Evolutionary conservation across 192 early-diverging fungal genomes (phyloP).

Genomic region (Coemansia sp.): DNA sequence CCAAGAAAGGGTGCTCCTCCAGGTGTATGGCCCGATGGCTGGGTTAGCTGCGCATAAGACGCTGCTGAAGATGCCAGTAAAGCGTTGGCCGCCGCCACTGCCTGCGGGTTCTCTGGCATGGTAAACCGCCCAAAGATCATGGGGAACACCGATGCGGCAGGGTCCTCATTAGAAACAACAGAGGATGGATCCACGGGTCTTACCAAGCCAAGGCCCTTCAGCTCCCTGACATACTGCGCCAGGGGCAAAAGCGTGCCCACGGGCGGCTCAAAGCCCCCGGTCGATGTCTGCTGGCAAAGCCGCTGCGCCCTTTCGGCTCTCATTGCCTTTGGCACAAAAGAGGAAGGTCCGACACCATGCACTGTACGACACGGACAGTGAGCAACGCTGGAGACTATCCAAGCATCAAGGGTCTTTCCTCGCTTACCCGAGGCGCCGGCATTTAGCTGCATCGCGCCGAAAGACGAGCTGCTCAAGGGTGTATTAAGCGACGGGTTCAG

Average conservation of each 20-base stretch:
- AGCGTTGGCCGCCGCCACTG: conserved; percentile 39
- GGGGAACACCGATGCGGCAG: conserved; percentile 35
- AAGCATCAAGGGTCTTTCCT: conserved; percentile 24
- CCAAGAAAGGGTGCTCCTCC: conserved; percentile 27
- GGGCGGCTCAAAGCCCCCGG: conserved; percentile 14
- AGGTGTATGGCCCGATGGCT: conserved; percentile 21
- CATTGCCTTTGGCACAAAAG: conserved; percentile 35
- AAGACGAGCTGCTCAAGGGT: neutral
- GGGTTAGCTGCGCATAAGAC: conserved; percentile 31
- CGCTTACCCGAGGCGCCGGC: neutral
- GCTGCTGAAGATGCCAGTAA: conserved; percentile 36
- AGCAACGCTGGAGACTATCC: conserved; percentile 47
- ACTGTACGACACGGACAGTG: conserved; percentile 48
- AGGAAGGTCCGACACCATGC: conserved; percentile 45
- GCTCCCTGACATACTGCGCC: conserved; percentile 31
- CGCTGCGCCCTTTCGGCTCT: neutral
- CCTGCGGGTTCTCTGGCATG: conserved; percentile 31
- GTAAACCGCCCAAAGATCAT: conserved; percentile 51
- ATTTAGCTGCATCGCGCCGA: neutral
- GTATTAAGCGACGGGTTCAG: conserved; percentile 6
- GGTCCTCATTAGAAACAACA: conserved; percentile 25
- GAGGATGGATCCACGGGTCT: conserved; percentile 36
- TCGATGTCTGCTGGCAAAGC: conserved; percentile 6
- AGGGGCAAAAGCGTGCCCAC: conserved; percentile 36
- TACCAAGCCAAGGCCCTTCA: conserved; percentile 40